A percentile compares a stretch with the other conserved stretches of the same genome.
These are phyloP conservation scores for Nicotiana noctiflora DNA, from an alignment of 257 asterid species.

Conservation along the genomic window DNA sequence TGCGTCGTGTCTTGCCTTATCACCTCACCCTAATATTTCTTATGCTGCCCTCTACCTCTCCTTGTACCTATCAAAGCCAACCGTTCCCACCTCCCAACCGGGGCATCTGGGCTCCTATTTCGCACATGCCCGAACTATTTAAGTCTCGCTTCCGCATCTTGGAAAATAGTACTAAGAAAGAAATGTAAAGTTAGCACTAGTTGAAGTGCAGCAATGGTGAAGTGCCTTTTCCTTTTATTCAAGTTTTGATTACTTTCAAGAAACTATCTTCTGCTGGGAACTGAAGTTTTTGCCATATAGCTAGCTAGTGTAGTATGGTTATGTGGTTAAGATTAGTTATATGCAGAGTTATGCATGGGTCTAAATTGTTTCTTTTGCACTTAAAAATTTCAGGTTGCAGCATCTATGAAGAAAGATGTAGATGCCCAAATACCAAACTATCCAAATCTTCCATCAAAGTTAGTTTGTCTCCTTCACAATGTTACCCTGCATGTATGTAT, in stretches of 20 bases:
- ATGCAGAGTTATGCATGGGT: neutral
- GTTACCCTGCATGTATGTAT: slow-evolving; percentile 87
- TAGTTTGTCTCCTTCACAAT: slow-evolving; percentile 82
- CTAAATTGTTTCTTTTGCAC: slow-evolving; percentile 1
- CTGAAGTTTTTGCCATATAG: neutral
- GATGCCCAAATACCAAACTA: slow-evolving; percentile 76
- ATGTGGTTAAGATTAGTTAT: neutral
- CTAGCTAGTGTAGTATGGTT: neutral
- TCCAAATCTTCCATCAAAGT: slow-evolving; percentile 89
- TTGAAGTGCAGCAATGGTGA: neutral
- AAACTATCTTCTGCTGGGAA: neutral
- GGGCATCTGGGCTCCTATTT: too few relatives aligned
- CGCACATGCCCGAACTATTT: too few relatives aligned
- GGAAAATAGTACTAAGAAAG: neutral
- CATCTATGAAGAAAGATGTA: slow-evolving; percentile 92
- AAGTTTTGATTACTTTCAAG: neutral
- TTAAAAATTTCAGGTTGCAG: slow-evolving; percentile 61
- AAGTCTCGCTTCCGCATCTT: too few relatives aligned
- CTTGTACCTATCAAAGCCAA: too few relatives aligned
- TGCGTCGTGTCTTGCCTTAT: too few relatives aligned
- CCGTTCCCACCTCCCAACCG: too few relatives aligned
- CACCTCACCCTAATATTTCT: too few relatives aligned
- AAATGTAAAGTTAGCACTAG: neutral
- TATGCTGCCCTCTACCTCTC: too few relatives aligned
- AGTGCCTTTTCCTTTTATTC: neutral